Evolutionary conservation across 2,329 filamentous ascomycete species (phyloP).

Genomic region (Colletotrichum viniferum): DNA sequence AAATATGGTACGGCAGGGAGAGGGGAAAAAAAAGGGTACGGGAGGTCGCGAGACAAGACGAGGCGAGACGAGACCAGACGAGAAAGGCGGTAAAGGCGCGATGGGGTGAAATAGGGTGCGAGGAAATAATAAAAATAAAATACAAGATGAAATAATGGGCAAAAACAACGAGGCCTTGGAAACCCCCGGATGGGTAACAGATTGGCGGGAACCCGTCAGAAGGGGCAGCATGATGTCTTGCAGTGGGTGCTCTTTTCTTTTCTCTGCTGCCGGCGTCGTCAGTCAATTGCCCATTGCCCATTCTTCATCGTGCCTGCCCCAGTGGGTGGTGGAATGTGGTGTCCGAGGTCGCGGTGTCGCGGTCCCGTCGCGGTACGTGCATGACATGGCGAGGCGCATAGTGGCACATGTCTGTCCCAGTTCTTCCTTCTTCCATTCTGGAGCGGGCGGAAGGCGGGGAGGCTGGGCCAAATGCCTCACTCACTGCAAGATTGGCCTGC

Average conservation of each 20-base stretch:
- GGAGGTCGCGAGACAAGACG: conserved; percentile 4
- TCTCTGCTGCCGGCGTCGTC: neutral
- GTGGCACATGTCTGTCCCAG: neutral
- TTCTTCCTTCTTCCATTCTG: conserved; percentile 2
- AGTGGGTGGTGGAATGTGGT: neutral
- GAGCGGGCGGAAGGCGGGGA: neutral
- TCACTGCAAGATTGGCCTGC: neutral
- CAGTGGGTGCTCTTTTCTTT: neutral
- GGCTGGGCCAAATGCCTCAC: neutral
- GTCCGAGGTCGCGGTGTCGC: neutral
- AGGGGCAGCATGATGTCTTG: neutral
- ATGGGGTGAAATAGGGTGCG: neutral
- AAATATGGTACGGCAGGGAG: neutral
- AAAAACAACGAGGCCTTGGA: neutral
- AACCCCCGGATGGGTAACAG: neutral
- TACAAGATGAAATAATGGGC: neutral
- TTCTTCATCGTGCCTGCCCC: neutral
- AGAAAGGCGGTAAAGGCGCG: neutral
- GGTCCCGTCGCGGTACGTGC: neutral
- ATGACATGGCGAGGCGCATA: conserved; percentile 1
- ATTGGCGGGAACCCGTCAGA: neutral
- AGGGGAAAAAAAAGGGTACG: neutral
- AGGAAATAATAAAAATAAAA: neutral
- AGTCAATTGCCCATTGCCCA: neutral
- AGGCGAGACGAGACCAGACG: neutral